Evolutionary conservation across 2,329 filamentous ascomycete genomes (phyloP), one percentile per base, ranked within the genome.

Genomic region (Ceratocystis papillata): DNA sequence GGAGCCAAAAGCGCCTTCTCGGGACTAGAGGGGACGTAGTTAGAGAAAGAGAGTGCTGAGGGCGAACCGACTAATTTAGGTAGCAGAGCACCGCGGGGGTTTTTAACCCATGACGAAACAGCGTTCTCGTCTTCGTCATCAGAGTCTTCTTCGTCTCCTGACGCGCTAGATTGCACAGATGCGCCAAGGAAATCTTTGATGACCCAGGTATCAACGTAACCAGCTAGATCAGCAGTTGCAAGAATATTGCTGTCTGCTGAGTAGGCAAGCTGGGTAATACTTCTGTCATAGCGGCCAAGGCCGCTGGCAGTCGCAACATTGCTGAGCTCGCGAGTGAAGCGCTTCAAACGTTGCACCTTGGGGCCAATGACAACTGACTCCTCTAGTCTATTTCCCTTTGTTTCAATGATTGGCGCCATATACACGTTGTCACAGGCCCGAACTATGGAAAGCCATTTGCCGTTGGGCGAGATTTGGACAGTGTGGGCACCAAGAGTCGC

Each of bases 151-250:
- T 76, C 74, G 30, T 73, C 72, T 22, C 74, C 70, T 7, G 70
- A 69, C 41, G 74, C 73, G 64, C 76, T 73, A 66, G 73, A 70
- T 62, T 70, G 60, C 17, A 68, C 65, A 30, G 74, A 71, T 2
- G 69, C 69, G 7, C 74, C 73, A 33, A 72, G 73, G 46, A 76
- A 74, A 65, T 76, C 76, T 72, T 84, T 81, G 65, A 96, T 76
- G 1, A 90, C 77, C 89, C 92, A 99, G 20, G 87, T 90, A 73
- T 97, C 92, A 41, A 97, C 80, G 74, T 87, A 90, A 55, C 94
- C 94, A 55, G 88, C 86, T 64, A 96, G 76, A 74, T 96, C 93
- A 61, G 87, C 86, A 37, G 86, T 83, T 7, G 88, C 91, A 60
- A 97, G 78, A 69, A 96, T 83, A 70, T 82, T 85, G 73, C 89